Conservation (phyloP, 805 yeast genomes). For the Candida ipomoeae region DNA sequence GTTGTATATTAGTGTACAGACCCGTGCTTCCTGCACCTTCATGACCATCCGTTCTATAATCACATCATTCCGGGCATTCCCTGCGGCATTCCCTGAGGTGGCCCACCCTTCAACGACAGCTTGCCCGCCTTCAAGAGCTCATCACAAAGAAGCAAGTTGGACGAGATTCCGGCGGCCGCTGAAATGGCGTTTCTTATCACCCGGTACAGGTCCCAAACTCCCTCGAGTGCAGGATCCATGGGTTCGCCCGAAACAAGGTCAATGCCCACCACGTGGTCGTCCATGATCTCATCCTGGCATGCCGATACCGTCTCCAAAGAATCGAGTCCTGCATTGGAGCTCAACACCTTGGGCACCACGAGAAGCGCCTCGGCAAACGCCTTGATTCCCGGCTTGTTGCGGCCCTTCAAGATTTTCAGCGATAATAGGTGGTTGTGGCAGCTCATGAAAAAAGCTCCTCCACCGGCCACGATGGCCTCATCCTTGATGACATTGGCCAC, state of each 20-base stretch:
- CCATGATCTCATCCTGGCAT: slow-evolving; percentile 84
- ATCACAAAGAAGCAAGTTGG: slow-evolving; percentile 89
- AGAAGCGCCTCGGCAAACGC: slow-evolving; percentile 92
- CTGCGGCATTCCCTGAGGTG: slow-evolving; percentile 17
- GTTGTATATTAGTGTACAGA: too few species aligned
- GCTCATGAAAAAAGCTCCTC: slow-evolving; percentile 90
- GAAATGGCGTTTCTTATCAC: slow-evolving; percentile 90
- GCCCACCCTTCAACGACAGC: slow-evolving; percentile 69
- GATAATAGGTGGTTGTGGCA: slow-evolving; percentile 61
- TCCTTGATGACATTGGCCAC: slow-evolving; percentile 90
- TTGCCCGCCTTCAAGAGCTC: slow-evolving; percentile 96
- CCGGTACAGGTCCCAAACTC: slow-evolving; percentile 94
- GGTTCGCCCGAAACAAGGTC: slow-evolving; percentile 92
- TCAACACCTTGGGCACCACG: slow-evolving; percentile 87
- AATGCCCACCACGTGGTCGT: slow-evolving; percentile 82
- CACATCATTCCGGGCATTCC: slow-evolving; percentile 20
- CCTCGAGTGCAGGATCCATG: slow-evolving; percentile 89
- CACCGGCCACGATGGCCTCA: slow-evolving; percentile 87
- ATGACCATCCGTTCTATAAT: not conserved
- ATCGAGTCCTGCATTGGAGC: slow-evolving; percentile 90
- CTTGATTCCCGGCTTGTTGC: slow-evolving; percentile 81
- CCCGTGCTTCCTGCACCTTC: not conserved
- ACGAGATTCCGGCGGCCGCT: slow-evolving; percentile 91
- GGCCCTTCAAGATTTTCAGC: slow-evolving; percentile 67
- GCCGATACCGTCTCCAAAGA: slow-evolving; percentile 82